Evolutionary conservation across 2,329 filamentous ascomycete species (phyloP).

Genomic region (Colletotrichum tabaci): DNA sequence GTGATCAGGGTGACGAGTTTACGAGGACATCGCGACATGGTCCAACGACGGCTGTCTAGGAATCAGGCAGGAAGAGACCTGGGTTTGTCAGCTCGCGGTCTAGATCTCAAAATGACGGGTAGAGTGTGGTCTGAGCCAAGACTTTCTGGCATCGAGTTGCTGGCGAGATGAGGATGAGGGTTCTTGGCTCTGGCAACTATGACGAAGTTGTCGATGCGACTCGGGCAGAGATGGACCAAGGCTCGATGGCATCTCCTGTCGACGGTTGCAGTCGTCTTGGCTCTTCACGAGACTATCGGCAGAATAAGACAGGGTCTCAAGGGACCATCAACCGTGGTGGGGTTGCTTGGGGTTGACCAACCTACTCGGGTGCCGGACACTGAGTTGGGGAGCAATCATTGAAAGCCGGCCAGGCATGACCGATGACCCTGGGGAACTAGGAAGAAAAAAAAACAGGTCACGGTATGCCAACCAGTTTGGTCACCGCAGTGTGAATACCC

Average conservation of each 20-base stretch:
- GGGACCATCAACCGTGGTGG: too few species aligned
- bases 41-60: neutral
- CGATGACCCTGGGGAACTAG: too few species aligned
- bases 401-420: too few species aligned
- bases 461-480: too few species aligned
- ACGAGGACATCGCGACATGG: neutral
- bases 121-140: neutral
- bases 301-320: too few species aligned
- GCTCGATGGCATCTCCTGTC: neutral
- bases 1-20: neutral
- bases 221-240: neutral
- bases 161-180: neutral
- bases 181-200: neutral
- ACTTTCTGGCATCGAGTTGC: neutral
- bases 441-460: too few species aligned
- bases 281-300: neutral
- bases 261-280: neutral
- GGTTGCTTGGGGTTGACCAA: too few species aligned
- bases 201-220: neutral
- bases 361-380: too few species aligned
- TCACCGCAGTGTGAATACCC: too few species aligned
- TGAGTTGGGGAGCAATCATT: too few species aligned
- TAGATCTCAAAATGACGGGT: neutral
- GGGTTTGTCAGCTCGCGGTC: neutral
- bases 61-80: neutral